A percentile compares a stretch with the other conserved stretches of the same genome.
Conservation (phyloP, 768 basidiomycete genomes). For the Suillus spraguei region DNA sequence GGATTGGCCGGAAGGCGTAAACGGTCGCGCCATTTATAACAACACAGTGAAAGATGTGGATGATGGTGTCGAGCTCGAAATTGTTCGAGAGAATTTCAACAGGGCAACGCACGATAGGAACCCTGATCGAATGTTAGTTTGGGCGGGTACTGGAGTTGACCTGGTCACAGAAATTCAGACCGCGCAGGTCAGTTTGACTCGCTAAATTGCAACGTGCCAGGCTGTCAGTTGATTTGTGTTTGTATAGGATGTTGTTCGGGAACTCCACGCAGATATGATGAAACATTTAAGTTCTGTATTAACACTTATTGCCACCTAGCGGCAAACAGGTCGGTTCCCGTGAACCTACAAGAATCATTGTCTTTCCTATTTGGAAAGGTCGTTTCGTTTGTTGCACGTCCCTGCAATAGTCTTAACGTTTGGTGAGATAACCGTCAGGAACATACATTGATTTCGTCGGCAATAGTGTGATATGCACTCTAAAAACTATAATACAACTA, state of each 20-base stretch:
- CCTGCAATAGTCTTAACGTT: slow-evolving; percentile 1
- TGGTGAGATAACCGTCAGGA: not conserved
- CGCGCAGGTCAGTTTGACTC: slow-evolving; percentile 38
- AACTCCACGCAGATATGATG: slow-evolving; percentile 52
- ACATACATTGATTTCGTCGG: slow-evolving; percentile 3
- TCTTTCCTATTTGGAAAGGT: slow-evolving; percentile 1
- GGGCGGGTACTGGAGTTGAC: slow-evolving; percentile 71
- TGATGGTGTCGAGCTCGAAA: slow-evolving; percentile 44
- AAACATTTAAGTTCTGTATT: slow-evolving; percentile 34
- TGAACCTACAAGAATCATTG: not conserved
- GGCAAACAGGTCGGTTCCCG: slow-evolving; percentile 6
- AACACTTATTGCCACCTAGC: slow-evolving; percentile 24
- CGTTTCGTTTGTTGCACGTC: slow-evolving; percentile 1
- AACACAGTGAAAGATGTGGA: slow-evolving; percentile 60
- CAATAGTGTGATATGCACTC: slow-evolving; percentile 12
- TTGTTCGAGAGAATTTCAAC: slow-evolving; percentile 45
- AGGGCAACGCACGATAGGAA: slow-evolving; percentile 50
- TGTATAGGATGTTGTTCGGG: slow-evolving; percentile 54
- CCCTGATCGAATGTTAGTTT: slow-evolving; percentile 54
- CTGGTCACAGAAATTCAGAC: slow-evolving; percentile 49
- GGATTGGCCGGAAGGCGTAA: slow-evolving; percentile 62
- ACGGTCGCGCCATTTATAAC: slow-evolving; percentile 53
- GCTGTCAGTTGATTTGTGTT: slow-evolving; percentile 13
- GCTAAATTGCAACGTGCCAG: slow-evolving; percentile 6
- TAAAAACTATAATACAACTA: slow-evolving; percentile 24